A percentile compares a stretch with the other conserved stretches of the same genome.
Evolutionary conservation across 257 asterid genomes (phyloP).

Genomic region (Phtheirospermum japonicum): DNA sequence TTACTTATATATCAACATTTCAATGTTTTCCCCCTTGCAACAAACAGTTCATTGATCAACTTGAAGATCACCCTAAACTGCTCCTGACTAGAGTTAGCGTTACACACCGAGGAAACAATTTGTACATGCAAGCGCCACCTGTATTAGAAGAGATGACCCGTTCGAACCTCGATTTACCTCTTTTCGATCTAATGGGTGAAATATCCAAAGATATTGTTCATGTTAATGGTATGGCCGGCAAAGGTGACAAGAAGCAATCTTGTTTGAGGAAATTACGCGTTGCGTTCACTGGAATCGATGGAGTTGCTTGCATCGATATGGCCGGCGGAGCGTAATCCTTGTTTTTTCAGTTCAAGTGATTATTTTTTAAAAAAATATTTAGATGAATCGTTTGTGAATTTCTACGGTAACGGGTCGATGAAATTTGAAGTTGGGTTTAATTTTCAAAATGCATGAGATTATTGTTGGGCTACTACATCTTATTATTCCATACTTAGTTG

Average conservation of each 20-base stretch:
- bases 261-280: slow-evolving; percentile 77
- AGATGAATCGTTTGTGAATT: slow-evolving; percentile 16
- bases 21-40: slow-evolving; percentile 21
- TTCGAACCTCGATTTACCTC: slow-evolving; percentile 61
- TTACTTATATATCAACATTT: not conserved
- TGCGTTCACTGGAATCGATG: slow-evolving; percentile 66
- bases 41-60: slow-evolving; percentile 84
- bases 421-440: slow-evolving; percentile 6
- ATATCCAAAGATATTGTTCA: slow-evolving; percentile 53
- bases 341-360: not conserved
- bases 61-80: slow-evolving; percentile 78
- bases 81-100: slow-evolving; percentile 74
- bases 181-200: slow-evolving; percentile 72
- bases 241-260: slow-evolving; percentile 82
- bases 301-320: slow-evolving; percentile 64
- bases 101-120: slow-evolving; percentile 67
- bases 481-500: slow-evolving; percentile 16
- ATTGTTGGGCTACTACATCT: not conserved
- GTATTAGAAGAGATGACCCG: slow-evolving; percentile 91
- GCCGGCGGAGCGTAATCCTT: slow-evolving; percentile 71
- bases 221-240: slow-evolving; percentile 75
- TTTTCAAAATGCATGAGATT: slow-evolving; percentile 12
- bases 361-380: not conserved
- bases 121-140: slow-evolving; percentile 98
- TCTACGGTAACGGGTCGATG: too few relatives aligned